Percentiles rank a stretch among this genome's conserved stretches.
phyloP scores from a whole-genome alignment of 2,329 filamentous ascomycete genomes.

The Westerdykella sp. region DNA sequence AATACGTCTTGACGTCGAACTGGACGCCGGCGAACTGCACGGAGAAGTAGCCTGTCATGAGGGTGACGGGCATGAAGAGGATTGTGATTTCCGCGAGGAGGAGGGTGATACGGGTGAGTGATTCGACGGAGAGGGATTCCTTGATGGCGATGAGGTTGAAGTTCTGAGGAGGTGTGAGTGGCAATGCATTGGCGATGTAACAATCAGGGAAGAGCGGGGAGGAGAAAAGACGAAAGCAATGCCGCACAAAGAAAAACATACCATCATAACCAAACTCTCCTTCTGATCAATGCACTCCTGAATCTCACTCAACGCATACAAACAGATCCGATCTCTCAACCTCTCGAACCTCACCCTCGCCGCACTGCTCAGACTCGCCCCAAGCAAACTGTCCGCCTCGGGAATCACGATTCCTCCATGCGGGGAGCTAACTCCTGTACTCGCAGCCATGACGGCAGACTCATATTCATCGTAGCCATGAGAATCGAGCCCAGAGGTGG shows the following conservation, averaged over 20 bases:
- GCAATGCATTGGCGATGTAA: background rate
- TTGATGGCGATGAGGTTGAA: slow-evolving; percentile 73
- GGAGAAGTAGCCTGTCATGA: slow-evolving; percentile 71
- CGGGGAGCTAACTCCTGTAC: background rate
- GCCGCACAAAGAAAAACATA: slow-evolving; percentile 31
- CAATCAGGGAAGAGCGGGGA: background rate
- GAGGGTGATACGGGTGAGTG: slow-evolving; percentile 64
- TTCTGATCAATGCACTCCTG: slow-evolving; percentile 63
- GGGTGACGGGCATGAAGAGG: slow-evolving; percentile 66
- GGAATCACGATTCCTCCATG: slow-evolving; percentile 13
- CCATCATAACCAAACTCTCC: slow-evolving; percentile 61
- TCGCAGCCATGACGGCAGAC: slow-evolving; percentile 7
- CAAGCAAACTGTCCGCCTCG: slow-evolving; percentile 38
- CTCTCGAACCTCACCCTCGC: slow-evolving; percentile 55
- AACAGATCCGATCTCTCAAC: slow-evolving; percentile 52
- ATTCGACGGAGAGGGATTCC: slow-evolving; percentile 65
- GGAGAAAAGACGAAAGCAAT: background rate
- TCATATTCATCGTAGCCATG: slow-evolving; percentile 20
- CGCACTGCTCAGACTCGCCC: slow-evolving; percentile 42
- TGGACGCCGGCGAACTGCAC: slow-evolving; percentile 56
- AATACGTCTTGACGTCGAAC: slow-evolving; percentile 60
- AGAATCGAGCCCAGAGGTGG: slow-evolving; percentile 18
- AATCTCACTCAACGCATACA: slow-evolving; percentile 58
- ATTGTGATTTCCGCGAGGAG: slow-evolving; percentile 69
- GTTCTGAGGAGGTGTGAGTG: slow-evolving; percentile 47